Evolutionary conservation across 768 basidiomycete species (phyloP).

Genomic region (Boletus tomentosulus): DNA sequence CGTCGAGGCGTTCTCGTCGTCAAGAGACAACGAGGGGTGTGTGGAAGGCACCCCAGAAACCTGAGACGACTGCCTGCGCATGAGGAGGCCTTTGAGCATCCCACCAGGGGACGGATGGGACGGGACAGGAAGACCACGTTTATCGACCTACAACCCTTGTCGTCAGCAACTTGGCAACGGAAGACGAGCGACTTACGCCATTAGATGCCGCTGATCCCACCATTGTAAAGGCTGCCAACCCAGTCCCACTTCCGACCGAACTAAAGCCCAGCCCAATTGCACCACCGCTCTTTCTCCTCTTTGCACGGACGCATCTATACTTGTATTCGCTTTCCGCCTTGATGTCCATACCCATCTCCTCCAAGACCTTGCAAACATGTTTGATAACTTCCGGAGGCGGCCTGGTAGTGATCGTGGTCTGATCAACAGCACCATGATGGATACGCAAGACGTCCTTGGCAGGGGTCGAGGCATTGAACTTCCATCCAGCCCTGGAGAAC

Average conservation of each 20-base stretch:
- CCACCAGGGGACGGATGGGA: slow-evolving; percentile 68
- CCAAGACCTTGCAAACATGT: slow-evolving; percentile 75
- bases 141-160: slow-evolving; percentile 62
- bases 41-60: slow-evolving; percentile 40
- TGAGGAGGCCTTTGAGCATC: slow-evolving; percentile 83
- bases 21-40: slow-evolving; percentile 48
- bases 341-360: slow-evolving; percentile 88
- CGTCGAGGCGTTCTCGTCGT: slow-evolving; percentile 32
- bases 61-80: slow-evolving; percentile 89
- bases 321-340: slow-evolving; percentile 88
- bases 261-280: slow-evolving; percentile 43
- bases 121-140: slow-evolving; percentile 82
- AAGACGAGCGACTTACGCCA: slow-evolving; percentile 55
- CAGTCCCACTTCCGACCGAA: slow-evolving; percentile 35
- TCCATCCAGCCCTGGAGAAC: slow-evolving; percentile 37
- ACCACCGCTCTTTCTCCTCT: slow-evolving; percentile 57
- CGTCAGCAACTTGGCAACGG: slow-evolving; percentile 5
- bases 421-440: slow-evolving; percentile 92
- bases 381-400: slow-evolving; percentile 85
- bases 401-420: slow-evolving; percentile 79
- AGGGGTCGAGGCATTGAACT: slow-evolving; percentile 29
- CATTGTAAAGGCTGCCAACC: slow-evolving; percentile 72
- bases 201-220: slow-evolving; percentile 80
- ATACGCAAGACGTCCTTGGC: slow-evolving; percentile 59
- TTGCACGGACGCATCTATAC: slow-evolving; percentile 77